Evolutionary conservation across 352 stramenopile species (phyloP), one percentile per base, ranked within the genome.

Genomic region (Pythium graminicola): DNA sequence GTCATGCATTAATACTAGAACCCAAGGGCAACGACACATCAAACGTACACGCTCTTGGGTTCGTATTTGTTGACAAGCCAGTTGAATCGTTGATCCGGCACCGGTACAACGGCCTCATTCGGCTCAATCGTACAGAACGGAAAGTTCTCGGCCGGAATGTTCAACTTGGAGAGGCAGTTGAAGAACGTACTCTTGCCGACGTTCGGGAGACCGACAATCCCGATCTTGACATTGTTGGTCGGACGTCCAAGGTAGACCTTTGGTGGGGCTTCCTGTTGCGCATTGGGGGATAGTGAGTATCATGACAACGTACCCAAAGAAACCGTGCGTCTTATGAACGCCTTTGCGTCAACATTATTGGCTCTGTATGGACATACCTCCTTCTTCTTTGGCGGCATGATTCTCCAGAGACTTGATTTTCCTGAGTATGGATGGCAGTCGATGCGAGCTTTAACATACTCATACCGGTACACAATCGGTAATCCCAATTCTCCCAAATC

Each of bases 181-280:
- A 99, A 99, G 42, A 99, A 90, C 17, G 96, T 99, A 22, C 81
- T 98, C 76, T 99, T 99, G 64, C 97, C 97, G 26, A 99, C 97
- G 76, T 99, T 99, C n/a, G 97, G 97, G n/a, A 99, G 70, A 33
- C 96, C 95, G 46, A 99, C 97, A 54, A 99, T 99, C 39, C 96
- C 96, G 54, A 97, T 99, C 76, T 98, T 98, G 42, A 99, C 86
- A 57, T 98, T 99, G 77, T 93, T 93, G 40, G 67, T 67, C 8
- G 82, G 82, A 17, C 82, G 82, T 31, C 82, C 82, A 45, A 93
- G 72, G 69, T 93, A 93, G 60, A 82, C 75, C 44, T 68, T 71
- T 41, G 72, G 71, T 24, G 68, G 50, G 40, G 57, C 50, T 52
- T 65, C 57, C 57, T 64, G 26, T 29, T n/a, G n/a, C n/a, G n/a